These are phyloP conservation scores for Phoenix dactylifera DNA, from an alignment of 176 grass and related monocot species.

Conservation along the genomic window DNA sequence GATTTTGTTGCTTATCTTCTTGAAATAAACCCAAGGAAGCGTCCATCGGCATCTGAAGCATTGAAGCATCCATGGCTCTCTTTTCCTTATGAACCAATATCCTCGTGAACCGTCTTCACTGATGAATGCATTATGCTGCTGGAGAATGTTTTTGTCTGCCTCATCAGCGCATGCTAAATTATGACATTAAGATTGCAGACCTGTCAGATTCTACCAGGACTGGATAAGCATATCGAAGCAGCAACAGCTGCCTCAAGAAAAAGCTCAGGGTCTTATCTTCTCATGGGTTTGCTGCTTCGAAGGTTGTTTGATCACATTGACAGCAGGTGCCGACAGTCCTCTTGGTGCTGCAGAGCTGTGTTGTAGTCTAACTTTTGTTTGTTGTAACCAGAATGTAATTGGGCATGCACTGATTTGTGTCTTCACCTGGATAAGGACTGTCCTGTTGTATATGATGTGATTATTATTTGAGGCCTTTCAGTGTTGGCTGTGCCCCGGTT, in stretches of 20 bases:
- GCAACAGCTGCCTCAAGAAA: too few relatives aligned
- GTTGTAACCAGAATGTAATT: conserved; percentile 1
- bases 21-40: conserved; percentile 89
- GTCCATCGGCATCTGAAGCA: conserved; percentile 76
- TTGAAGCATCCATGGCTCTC: conserved; percentile 99
- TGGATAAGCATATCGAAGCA: too few relatives aligned
- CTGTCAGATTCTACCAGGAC: background rate
- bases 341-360: background rate
- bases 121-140: background rate
- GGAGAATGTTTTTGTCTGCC: background rate
- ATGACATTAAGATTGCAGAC: background rate
- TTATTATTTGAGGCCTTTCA: conserved; percentile 7
- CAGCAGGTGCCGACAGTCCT: background rate
- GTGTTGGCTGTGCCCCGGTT: background rate
- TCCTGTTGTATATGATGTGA: conserved; percentile 26
- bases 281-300: background rate
- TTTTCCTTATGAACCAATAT: conserved; percentile 96
- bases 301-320: background rate
- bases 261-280: too few relatives aligned
- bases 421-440: background rate
- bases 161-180: background rate
- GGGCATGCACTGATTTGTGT: background rate
- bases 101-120: conserved; percentile 40
- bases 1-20: conserved; percentile 85
- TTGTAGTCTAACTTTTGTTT: background rate